Evolutionary conservation across 768 basidiomycete genomes (phyloP).

Genomic region (Leccinum aurantiacum): DNA sequence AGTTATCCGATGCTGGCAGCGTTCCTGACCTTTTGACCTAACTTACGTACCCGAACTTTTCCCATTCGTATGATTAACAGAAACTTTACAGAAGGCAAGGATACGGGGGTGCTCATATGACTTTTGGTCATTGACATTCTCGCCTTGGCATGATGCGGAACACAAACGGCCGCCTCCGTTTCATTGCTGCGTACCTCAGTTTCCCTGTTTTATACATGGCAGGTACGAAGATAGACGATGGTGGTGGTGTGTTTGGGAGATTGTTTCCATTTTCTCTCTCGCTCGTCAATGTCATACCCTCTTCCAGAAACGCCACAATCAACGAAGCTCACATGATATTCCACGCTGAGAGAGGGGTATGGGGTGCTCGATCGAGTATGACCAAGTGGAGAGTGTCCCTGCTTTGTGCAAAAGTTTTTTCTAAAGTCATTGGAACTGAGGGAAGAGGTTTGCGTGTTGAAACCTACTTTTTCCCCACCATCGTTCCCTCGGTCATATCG

Average conservation of each 20-base stretch:
- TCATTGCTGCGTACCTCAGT: neutral
- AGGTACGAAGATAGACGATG: neutral
- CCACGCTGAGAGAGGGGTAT: neutral
- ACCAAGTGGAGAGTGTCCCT: neutral
- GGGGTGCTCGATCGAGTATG: neutral
- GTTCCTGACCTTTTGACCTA: neutral
- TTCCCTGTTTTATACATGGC: constrained; percentile 5
- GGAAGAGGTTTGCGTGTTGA: neutral
- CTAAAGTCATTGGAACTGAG: neutral
- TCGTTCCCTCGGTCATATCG: constrained; percentile 7
- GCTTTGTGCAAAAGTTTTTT: neutral
- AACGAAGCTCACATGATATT: neutral
- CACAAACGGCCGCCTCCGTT: neutral
- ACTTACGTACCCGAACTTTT: neutral
- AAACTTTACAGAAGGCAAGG: neutral
- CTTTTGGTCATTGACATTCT: neutral
- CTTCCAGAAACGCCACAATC: neutral
- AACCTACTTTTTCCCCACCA: neutral
- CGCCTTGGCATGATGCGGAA: neutral
- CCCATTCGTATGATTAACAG: neutral
- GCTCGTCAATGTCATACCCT: neutral
- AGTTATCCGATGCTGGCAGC: neutral
- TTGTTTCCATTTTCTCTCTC: constrained; percentile 4
- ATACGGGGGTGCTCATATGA: neutral
- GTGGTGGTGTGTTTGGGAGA: constrained; percentile 1